Base-by-base conservation (phyloP, 371 early-diverging fungal genomes). In the Batrachochytrium dendrobatidis region DNA sequence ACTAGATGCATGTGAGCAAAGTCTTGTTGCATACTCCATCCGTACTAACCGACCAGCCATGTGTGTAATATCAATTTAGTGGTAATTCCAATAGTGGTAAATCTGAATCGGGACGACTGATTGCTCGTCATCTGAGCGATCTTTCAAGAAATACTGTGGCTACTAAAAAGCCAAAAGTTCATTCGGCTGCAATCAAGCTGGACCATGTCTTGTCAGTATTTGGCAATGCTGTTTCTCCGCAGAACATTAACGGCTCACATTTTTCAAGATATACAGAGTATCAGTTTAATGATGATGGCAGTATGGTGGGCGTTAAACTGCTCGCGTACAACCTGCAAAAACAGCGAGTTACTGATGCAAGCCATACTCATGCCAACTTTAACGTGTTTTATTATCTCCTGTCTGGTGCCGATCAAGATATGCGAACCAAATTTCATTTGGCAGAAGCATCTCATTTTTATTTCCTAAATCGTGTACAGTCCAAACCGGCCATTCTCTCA, bases 51-150 rank as follows among this genome's bases (percentile, higher is more conserved):
- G 15, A 39, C n/a, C 39, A n/a, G 12, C 39, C n/a, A n/a, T n/a
- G n/a, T n/a, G n/a, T n/a, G n/a, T n/a, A n/a, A n/a, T n/a, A n/a
- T n/a, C n/a, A n/a, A n/a, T n/a, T 17, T 64, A 88, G 89, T 61
- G 95, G 95, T 29, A 83, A 89, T 49, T 81, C 85, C 25, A 93
- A 92, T 7, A 85, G 89, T 25, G 95, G 95, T 34, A 93, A 93
- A 66, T 80, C 90, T 4, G 85, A 82, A 43, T 73, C 84, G 1
- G 79, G 86, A 25, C 75, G 78, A 20, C 85, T 86, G 51, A 65
- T 92, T 22, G 65, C 85, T 5, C 69, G 77, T 39, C 88, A 90
- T 66, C 71, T 94, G 26, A 75, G 84, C 53, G 74, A 82, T 0
- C 68, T 94, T 35, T 84, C 88, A n/a, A 73, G 82, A 18, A 82